Conservation (phyloP, 345 rosid species). For the Lumnitzera racemosa region DNA sequence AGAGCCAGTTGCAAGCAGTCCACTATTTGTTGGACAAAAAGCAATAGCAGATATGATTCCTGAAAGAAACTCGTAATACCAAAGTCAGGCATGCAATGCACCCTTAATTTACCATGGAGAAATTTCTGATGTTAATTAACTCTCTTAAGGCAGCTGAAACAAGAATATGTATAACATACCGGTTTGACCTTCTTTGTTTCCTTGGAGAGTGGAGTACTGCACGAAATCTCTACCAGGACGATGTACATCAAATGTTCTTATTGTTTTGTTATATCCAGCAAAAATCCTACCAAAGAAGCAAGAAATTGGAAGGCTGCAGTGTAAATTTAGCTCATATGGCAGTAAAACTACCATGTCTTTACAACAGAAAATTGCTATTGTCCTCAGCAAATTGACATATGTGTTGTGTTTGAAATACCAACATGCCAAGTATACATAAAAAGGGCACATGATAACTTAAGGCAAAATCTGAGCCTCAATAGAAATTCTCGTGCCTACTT, state of each 20-base stretch:
- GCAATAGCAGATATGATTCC: conserved; percentile 87
- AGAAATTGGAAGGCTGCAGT: conserved; percentile 1
- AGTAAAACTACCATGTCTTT: too few relatives aligned
- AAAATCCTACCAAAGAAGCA: conserved; percentile 50
- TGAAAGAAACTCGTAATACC: conserved; percentile 21
- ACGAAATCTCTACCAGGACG: conserved; percentile 92
- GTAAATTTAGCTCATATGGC: too few relatives aligned
- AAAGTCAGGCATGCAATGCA: neutral
- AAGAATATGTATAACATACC: conserved; percentile 29
- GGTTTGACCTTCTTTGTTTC: conserved; percentile 89
- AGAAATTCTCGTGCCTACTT: conserved; percentile 45
- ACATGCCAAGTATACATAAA: too few relatives aligned
- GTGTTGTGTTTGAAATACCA: too few relatives aligned
- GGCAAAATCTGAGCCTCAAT: neutral
- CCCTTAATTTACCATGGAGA: neutral
- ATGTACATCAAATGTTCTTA: conserved; percentile 85
- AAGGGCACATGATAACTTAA: neutral
- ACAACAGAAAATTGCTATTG: too few relatives aligned
- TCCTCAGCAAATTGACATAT: too few relatives aligned
- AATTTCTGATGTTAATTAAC: neutral
- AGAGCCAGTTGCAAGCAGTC: conserved; percentile 91
- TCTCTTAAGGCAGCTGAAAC: neutral
- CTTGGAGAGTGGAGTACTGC: conserved; percentile 63
- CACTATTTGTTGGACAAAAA: conserved; percentile 68
- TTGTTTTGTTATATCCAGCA: conserved; percentile 83